Evolutionary conservation across 208 protist genomes (phyloP), one percentile per base, ranked within the genome.

Genomic region (Wallacemonas sp.): DNA sequence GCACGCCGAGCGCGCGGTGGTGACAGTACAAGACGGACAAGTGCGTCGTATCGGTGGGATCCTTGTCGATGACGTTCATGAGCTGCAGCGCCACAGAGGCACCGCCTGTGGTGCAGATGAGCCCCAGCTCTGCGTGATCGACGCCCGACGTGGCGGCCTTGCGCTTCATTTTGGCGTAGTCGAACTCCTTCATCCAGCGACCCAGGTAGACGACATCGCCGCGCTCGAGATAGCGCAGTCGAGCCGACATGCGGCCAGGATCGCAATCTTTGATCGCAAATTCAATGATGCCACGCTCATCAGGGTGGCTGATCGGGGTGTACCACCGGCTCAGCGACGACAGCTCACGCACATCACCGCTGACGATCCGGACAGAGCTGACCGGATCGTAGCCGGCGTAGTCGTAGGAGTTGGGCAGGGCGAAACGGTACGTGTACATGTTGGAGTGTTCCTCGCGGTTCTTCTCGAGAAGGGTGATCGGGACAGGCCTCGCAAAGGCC

Each of bases 351-450:
- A 87, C 67, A 23, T 65, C 32, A 23, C 79, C 78, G 31, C 79
- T 86, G 36, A 63, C 77, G 46, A 95, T 67, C 10, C 67, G 79
- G 8, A 96, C 91, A 16, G 86, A 93, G 75, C 86, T 94, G 20
- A 96, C 81, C 3, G 87, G 87, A 29, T 84, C 85, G 70, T 96
- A 93, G 11, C 91, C 91, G 45, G 87, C 81, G 79, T 91, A 93
- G 76, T 96, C 91, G 72, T 89, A 92, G 57, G 68, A 80, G 73
- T 92, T 75, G 1, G 91, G 87, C 39, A 96, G 67, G 0, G 87
- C 85, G 57, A 96, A 93, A 29, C 91, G 83, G 25, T 87, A 86
- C 2, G 85, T 48, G 33, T 81, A 64, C 86, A 96, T 91, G 36
- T 80, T 63, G 28, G 71, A 84, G n/a, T 70, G 78, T 36, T 79